These are phyloP conservation scores for Maudiozyma saulgeensis DNA, from an alignment of 805 yeast species.

Conservation along the genomic window DNA sequence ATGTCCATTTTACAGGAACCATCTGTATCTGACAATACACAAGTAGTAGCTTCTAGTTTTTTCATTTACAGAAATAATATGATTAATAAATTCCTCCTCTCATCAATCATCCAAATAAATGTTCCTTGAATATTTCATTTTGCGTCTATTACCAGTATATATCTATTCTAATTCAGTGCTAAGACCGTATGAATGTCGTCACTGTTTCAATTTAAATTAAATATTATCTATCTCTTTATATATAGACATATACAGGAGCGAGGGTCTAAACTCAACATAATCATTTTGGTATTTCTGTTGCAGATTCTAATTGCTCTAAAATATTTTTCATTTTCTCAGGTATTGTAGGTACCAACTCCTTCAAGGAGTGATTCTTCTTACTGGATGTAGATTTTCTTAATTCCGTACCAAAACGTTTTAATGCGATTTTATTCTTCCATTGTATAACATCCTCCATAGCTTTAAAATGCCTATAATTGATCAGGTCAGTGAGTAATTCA, in stretches of 20 bases:
- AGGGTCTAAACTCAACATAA: neutral
- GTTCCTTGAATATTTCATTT: no score
- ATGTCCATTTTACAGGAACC: no score
- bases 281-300: neutral
- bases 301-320: constrained; percentile 3
- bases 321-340: constrained; percentile 26
- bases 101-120: no score
- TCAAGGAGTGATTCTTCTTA: constrained; percentile 19
- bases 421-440: constrained; percentile 24
- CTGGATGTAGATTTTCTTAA: constrained; percentile 20
- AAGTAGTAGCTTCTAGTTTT: no score
- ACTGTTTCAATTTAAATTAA: neutral
- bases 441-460: constrained; percentile 15
- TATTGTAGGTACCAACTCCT: constrained; percentile 10
- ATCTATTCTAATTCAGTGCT: no score
- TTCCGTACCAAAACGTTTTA: constrained; percentile 16
- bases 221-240: neutral
- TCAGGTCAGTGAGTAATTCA: constrained; percentile 17
- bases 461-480: constrained; percentile 17
- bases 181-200: no score
- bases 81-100: no score
- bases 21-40: no score
- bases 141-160: no score
- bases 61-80: no score
- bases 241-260: neutral